Conservation (phyloP, 2,329 filamentous ascomycete genomes). For the Didymella arachidicola region DNA sequence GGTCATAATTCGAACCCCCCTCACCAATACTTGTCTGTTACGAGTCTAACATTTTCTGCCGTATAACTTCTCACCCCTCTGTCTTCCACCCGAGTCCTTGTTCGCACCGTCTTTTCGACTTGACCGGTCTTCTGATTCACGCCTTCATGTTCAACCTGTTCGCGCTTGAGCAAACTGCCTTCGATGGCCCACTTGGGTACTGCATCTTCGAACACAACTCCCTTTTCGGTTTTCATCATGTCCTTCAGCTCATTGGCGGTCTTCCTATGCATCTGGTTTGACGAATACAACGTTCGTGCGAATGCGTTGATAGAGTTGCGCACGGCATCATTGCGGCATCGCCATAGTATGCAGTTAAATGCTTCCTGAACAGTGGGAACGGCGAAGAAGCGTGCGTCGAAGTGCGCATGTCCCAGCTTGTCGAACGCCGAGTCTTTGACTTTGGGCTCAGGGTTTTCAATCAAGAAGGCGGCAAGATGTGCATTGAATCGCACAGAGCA, state of each 20-base stretch:
- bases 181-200: constrained; percentile 46
- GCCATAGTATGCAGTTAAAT: constrained; percentile 43
- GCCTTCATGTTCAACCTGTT: constrained; percentile 41
- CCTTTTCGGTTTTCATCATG: constrained; percentile 38
- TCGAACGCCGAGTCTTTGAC: constrained; percentile 27
- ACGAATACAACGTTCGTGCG: constrained; percentile 38
- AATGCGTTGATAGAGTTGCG: constrained; percentile 40
- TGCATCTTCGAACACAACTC: constrained; percentile 33
- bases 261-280: constrained; percentile 38
- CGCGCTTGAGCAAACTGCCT: constrained; percentile 43
- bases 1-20: background rate
- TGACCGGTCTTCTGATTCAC: constrained; percentile 39
- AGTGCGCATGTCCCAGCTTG: constrained; percentile 34
- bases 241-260: constrained; percentile 30
- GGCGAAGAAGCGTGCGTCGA: constrained; percentile 42
- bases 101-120: constrained; percentile 33
- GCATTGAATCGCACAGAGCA: constrained; percentile 40
- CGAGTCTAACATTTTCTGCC: constrained; percentile 33
- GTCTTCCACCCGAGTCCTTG: constrained; percentile 37
- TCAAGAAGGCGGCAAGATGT: constrained; percentile 29
- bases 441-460: constrained; percentile 25
- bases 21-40: constrained; percentile 39
- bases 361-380: constrained; percentile 38
- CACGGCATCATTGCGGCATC: constrained; percentile 43
- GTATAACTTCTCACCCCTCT: constrained; percentile 37